Conservation (phyloP, 352 stramenopile genomes). For the Globisporangium lucens region DNA sequence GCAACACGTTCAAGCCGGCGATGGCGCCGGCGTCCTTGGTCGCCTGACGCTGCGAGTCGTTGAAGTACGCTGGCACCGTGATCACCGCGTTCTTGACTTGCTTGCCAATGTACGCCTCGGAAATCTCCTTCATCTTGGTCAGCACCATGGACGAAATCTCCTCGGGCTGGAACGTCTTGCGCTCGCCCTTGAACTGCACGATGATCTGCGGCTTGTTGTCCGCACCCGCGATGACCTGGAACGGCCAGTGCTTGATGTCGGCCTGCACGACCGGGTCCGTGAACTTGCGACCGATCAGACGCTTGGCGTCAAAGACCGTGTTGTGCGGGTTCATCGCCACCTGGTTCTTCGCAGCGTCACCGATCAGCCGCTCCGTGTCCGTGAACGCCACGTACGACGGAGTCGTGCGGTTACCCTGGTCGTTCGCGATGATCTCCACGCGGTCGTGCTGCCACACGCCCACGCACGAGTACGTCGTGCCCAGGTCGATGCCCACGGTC, state of each 20-base stretch:
- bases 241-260: not conserved
- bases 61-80: conserved; percentile 97
- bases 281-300: not conserved
- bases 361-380: not conserved
- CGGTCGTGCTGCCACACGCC: conserved; percentile 97
- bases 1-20: conserved; percentile 90
- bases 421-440: conserved; percentile 92
- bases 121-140: conserved; percentile 65
- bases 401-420: conserved; percentile 94
- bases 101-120: conserved; percentile 66
- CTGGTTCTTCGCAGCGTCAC: not conserved
- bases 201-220: conserved; percentile 55
- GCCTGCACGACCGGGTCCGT: not conserved
- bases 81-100: conserved; percentile 79
- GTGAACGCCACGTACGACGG: conserved; percentile 88
- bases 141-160: conserved; percentile 81
- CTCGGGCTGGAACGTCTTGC: conserved; percentile 74
- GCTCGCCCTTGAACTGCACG: conserved; percentile 70
- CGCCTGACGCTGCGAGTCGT: conserved; percentile 92
- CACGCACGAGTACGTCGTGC: conserved; percentile 97
- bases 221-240: not conserved
- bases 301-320: not conserved
- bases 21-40: conserved; percentile 93
- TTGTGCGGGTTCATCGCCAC: not conserved
- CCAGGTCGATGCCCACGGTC: conserved; percentile 95